Evolutionary conservation across 306 rosid species (phyloP).

Genomic region (Amphicarpaea edgeworthii): DNA sequence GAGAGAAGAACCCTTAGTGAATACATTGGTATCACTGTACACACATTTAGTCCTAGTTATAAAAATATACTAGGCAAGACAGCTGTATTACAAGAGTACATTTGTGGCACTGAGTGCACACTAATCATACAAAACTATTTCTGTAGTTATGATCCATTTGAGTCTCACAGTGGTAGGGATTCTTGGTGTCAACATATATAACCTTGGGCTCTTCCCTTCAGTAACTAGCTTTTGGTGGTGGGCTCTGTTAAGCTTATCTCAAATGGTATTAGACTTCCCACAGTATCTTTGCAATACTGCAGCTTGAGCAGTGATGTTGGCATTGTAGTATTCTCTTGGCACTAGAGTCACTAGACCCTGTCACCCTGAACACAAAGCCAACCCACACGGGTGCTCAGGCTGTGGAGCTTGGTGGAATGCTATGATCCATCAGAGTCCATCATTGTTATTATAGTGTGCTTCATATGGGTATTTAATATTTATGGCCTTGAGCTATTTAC

Average conservation of each 20-base stretch:
- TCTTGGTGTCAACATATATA: not conserved
- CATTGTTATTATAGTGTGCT: not conserved
- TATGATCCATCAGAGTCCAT: not conserved
- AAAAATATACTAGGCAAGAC: not conserved
- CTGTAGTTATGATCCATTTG: not conserved
- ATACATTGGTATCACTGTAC: not conserved
- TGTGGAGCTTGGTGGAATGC: conserved; percentile 17
- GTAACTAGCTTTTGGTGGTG: not conserved
- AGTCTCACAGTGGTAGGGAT: not conserved
- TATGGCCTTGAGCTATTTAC: not conserved
- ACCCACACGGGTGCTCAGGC: not conserved
- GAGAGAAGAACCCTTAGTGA: not conserved
- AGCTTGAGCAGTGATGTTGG: not conserved
- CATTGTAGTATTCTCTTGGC: conserved; percentile 7
- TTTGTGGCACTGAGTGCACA: too few relatives aligned
- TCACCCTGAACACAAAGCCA: conserved; percentile 1
- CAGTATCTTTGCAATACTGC: not conserved
- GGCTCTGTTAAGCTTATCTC: not conserved
- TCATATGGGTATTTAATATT: not conserved
- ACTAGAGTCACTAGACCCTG: conserved; percentile 9
- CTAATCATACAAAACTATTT: not conserved
- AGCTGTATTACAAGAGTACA: too few relatives aligned
- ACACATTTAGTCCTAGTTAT: not conserved
- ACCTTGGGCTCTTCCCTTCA: conserved; percentile 7
- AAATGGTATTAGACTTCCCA: not conserved